Conservation (phyloP, 331 rosid genomes). For the Ulmus americana region DNA sequence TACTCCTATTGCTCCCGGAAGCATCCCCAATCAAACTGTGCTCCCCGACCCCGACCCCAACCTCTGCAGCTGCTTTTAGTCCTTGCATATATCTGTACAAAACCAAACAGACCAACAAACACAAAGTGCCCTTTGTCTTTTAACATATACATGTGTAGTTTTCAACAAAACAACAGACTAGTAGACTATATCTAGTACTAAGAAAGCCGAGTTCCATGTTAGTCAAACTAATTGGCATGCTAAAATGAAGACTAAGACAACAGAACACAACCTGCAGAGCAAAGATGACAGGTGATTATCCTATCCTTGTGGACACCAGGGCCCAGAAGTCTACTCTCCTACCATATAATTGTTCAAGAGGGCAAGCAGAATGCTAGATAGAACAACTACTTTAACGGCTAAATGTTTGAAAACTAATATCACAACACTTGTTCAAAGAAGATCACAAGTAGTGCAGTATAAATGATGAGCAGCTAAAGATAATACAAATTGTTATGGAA, state of each 20-base stretch:
- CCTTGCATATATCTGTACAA: conserved; percentile 60
- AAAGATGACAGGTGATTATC: too few relatives aligned
- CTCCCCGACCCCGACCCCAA: conserved; percentile 24
- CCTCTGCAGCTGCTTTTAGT: conserved; percentile 27
- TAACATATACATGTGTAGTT: neutral
- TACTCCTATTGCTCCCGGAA: conserved; percentile 47
- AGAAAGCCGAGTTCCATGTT: too few relatives aligned
- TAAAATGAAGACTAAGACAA: neutral
- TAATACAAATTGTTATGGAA: too few relatives aligned
- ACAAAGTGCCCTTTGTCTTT: neutral
- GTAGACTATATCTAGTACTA: neutral
- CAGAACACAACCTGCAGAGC: neutral
- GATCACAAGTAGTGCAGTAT: neutral
- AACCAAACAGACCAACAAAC: neutral
- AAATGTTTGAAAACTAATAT: neutral
- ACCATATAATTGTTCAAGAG: neutral
- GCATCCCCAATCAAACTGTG: conserved; percentile 54
- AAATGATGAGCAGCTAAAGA: too few relatives aligned
- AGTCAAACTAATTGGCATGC: conserved; percentile 1
- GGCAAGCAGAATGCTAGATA: neutral
- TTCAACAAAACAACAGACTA: neutral
- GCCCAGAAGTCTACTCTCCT: conserved; percentile 5
- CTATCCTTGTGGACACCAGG: conserved; percentile 1
- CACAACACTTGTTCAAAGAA: neutral
- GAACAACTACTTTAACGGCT: neutral